phyloP scores from a whole-genome alignment of 1,139 yeast genomes.

The Geotrichum carabidarum region DNA sequence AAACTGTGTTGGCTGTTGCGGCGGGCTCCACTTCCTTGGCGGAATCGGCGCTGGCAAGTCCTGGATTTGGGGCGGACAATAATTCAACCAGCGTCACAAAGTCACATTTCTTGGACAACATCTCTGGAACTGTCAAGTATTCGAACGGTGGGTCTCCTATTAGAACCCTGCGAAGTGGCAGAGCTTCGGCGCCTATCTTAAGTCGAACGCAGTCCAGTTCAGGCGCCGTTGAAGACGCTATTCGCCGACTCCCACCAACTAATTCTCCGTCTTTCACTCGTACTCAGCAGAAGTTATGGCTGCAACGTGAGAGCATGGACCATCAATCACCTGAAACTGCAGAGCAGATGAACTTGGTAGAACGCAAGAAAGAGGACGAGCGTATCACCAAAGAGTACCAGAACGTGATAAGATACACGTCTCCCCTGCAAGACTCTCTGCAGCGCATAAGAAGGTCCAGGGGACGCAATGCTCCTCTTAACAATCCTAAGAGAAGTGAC shows the following conservation, averaged over 20 bases:
- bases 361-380: slow-evolving; percentile 64
- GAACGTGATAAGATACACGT: slow-evolving; percentile 60
- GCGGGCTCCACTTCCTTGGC: slow-evolving; percentile 7
- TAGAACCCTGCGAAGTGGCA: neutral
- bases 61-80: neutral
- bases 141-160: neutral
- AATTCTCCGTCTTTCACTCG: slow-evolving; percentile 42
- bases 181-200: slow-evolving; percentile 4
- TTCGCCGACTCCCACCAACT: slow-evolving; percentile 3
- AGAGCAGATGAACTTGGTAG: slow-evolving; percentile 37
- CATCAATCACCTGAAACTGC: slow-evolving; percentile 13
- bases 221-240: slow-evolving; percentile 1
- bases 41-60: slow-evolving; percentile 1
- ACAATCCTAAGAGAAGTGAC: slow-evolving; percentile 13
- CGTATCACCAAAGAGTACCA: slow-evolving; percentile 67
- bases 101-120: slow-evolving; percentile 15
- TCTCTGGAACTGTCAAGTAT: neutral
- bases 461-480: slow-evolving; percentile 15
- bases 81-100: slow-evolving; percentile 4
- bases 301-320: slow-evolving; percentile 64
- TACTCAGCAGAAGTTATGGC: slow-evolving; percentile 78
- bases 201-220: slow-evolving; percentile 14
- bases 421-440: slow-evolving; percentile 64
- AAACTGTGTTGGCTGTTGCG: slow-evolving; percentile 25
- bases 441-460: slow-evolving; percentile 38